Base-by-base conservation (phyloP, 768 basidiomycete species). In the Rhodotorula kratochvilovae region DNA sequence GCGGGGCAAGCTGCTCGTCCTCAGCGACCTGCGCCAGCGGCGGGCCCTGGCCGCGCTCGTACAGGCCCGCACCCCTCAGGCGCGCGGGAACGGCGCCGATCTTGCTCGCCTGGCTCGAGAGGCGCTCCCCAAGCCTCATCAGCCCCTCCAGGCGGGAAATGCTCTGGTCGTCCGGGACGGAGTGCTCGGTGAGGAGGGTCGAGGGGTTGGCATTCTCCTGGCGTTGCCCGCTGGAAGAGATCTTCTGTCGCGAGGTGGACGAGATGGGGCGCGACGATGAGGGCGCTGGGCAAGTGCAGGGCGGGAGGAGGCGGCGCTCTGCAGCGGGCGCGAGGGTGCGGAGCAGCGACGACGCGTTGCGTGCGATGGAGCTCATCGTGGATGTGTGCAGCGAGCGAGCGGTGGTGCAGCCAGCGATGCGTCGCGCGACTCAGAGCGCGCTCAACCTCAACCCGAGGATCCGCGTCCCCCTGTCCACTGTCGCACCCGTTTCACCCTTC, bases 141-240 rank as follows among this genome's bases (percentile, higher is more conserved):
- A 73, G 50, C 2, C 63, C 35, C n/a, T 66, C 60, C n/a, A 73
- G 53, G 27, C 72, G 63, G 2, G 60, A 53, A 8, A 69, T 55
- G 21, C 46, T 17, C 43, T 69, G 67, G 25, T 29, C 43, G 10
- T 48, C 48, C 1, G 70, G 42, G 46, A 58, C 27, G 13, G 60
- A 15, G 29, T 71, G 70, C 7, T 66, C 64, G 13, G 54, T 51
- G n/a, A 71, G 60, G n/a, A 66, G 64, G 19, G 64, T 13, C 21
- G 55, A 27, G 0, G 59, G 59, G 48, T 54, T 48, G 31, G 27
- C 55, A 11, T 59, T 25, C n/a, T 11, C 17, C 12, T 17, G 1
- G n/a, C 45, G 31, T 8, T 56, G 39, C 4, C 46, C 53, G 21
- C 11, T 58, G 27, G 57, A 42, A 19, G 57, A 27, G 35, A 21